Evolutionary conservation across 2,329 filamentous ascomycete species (phyloP).

Genomic region (Colletotrichum nymphaeae): DNA sequence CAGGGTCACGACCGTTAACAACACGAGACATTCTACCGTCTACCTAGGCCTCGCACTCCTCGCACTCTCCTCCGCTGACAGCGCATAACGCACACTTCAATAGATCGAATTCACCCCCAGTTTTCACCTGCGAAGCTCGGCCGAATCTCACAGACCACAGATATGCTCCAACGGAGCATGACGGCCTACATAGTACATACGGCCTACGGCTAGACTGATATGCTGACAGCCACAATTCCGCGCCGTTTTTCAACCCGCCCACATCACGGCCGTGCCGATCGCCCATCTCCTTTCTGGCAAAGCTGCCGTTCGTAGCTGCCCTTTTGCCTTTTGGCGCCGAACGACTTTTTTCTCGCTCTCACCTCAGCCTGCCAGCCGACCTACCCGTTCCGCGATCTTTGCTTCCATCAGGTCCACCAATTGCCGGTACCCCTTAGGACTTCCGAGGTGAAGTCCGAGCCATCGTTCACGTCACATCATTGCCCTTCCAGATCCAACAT

Average conservation of each 20-base stretch:
- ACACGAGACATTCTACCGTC: not conserved
- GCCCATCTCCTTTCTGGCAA: not conserved
- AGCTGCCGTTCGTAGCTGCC: not conserved
- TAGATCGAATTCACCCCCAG: not conserved
- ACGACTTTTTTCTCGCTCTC: conserved; percentile 1
- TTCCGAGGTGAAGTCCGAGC: conserved; percentile 25
- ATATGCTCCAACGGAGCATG: not conserved
- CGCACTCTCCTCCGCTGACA: conserved; percentile 5
- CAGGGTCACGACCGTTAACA: not conserved
- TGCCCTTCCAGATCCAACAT: not conserved
- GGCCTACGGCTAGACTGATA: not conserved
- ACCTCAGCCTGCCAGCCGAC: conserved; percentile 9
- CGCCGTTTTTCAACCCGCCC: not conserved
- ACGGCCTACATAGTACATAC: not conserved
- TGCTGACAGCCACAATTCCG: conserved; percentile 3
- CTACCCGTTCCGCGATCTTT: not conserved
- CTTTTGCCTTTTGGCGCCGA: not conserved
- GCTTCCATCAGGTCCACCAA: not conserved
- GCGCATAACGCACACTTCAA: conserved; percentile 11
- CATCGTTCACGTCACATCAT: not conserved
- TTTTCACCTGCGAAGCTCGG: conserved; percentile 7
- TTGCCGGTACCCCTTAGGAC: not conserved
- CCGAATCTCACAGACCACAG: conserved; percentile 11
- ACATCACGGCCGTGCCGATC: not conserved
- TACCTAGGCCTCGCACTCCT: not conserved